Evolutionary conservation across 495 filamentous ascomycete genomes (phyloP).

Genomic region (Penicillium coffeae): DNA sequence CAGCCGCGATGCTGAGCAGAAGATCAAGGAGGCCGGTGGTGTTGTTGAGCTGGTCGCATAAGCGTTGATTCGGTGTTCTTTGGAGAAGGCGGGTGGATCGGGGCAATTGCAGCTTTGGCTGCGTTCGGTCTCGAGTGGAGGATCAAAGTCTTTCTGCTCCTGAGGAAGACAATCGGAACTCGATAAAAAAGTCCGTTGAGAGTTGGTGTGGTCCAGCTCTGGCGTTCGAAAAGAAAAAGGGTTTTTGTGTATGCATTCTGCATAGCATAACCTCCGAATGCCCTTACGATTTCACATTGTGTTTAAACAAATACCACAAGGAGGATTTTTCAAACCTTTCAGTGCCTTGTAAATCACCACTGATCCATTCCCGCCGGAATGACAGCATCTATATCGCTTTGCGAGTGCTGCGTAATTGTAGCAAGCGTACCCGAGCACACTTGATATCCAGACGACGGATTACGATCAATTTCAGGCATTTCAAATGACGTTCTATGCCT

Average conservation of each 20-base stretch:
- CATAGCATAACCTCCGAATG: slow-evolving; percentile 42
- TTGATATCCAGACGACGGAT: too few species aligned
- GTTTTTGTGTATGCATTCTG: slow-evolving; percentile 41
- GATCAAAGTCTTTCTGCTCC: slow-evolving; percentile 22
- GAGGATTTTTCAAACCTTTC: slow-evolving; percentile 27
- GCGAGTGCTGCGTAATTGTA: too few species aligned
- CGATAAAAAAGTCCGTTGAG: slow-evolving; percentile 27
- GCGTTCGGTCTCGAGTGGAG: slow-evolving; percentile 31
- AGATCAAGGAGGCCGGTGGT: slow-evolving; percentile 92
- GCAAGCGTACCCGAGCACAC: too few species aligned
- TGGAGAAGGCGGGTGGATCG: slow-evolving; percentile 31
- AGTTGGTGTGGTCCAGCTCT: slow-evolving; percentile 15
- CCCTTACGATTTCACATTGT: slow-evolving; percentile 43
- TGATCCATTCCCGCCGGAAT: too few species aligned
- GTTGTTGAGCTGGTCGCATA: slow-evolving; percentile 90
- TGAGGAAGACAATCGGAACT: slow-evolving; percentile 29
- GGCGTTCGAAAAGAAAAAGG: slow-evolving; percentile 37
- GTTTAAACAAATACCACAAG: slow-evolving; percentile 42
- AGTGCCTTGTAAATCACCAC: neutral
- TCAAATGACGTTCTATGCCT: too few species aligned
- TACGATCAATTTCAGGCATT: too few species aligned
- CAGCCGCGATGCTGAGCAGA: slow-evolving; percentile 83
- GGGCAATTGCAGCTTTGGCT: slow-evolving; percentile 33
- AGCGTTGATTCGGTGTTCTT: slow-evolving; percentile 36
- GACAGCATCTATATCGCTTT: neutral